A percentile compares a stretch with the other conserved stretches of the same genome.
phyloP scores from a whole-genome alignment of 768 basidiomycete genomes.

The Pholiota microspora region DNA sequence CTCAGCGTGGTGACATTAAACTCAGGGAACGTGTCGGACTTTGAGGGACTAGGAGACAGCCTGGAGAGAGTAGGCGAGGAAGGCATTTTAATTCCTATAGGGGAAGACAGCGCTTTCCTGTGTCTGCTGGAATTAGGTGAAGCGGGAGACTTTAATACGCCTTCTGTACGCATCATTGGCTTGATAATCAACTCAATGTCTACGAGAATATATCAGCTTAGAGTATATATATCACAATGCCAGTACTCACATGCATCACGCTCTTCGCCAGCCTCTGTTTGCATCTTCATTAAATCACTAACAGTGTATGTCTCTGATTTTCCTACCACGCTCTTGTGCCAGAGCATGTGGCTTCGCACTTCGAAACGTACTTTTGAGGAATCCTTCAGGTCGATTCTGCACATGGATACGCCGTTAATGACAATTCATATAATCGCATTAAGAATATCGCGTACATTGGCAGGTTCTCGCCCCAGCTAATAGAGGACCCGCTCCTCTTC shows the following conservation, averaged over 20 bases:
- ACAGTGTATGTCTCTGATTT: slow-evolving; percentile 16
- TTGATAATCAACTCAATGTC: slow-evolving; percentile 17
- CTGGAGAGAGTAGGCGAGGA: not conserved
- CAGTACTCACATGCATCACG: slow-evolving; percentile 12
- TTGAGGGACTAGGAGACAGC: not conserved
- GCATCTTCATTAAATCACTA: slow-evolving; percentile 17
- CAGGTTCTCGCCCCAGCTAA: slow-evolving; percentile 21
- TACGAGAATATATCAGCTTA: not conserved
- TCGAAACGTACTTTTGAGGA: slow-evolving; percentile 18
- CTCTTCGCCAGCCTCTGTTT: slow-evolving; percentile 16
- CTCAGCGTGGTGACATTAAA: slow-evolving; percentile 6
- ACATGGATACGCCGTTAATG: not conserved
- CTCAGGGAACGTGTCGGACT: not conserved
- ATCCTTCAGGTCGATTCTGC: slow-evolving; percentile 15
- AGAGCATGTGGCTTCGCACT: slow-evolving; percentile 16
- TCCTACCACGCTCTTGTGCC: slow-evolving; percentile 17
- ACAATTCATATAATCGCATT: not conserved
- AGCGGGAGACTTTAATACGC: not conserved
- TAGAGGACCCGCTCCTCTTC: slow-evolving; percentile 12
- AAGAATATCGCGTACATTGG: slow-evolving; percentile 11
- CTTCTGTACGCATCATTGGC: slow-evolving; percentile 3
- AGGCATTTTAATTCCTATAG: not conserved
- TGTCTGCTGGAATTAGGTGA: not conserved
- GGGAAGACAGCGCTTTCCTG: not conserved
- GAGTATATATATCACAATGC: not conserved